phyloP scores from a whole-genome alignment of 306 rosid genomes.

The Pyrus betulifolia region DNA sequence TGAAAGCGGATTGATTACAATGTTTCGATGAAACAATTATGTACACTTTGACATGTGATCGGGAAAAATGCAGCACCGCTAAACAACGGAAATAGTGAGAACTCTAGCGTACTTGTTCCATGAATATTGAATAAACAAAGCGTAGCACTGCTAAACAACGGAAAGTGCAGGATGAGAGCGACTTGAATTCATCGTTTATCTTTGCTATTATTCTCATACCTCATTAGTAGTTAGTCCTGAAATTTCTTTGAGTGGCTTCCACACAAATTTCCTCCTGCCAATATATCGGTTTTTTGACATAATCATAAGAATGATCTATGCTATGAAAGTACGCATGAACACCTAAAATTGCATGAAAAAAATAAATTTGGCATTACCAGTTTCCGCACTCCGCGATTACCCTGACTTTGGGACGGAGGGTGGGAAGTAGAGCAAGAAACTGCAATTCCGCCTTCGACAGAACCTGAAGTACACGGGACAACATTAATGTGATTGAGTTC shows the following conservation, averaged over 20 bases:
- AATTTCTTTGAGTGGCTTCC: conserved; percentile 86
- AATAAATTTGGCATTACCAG: conserved; percentile 35
- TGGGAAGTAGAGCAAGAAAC: conserved; percentile 78
- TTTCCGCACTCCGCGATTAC: conserved; percentile 95
- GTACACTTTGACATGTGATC: background rate
- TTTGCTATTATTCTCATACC: conserved; percentile 14
- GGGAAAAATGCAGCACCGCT: background rate
- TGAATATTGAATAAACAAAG: background rate
- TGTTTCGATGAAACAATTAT: background rate
- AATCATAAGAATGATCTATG: background rate
- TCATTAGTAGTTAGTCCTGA: conserved; percentile 43
- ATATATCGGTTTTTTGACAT: background rate
- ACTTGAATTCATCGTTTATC: background rate
- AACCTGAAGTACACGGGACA: conserved; percentile 33
- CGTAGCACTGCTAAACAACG: background rate
- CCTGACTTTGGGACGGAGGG: conserved; percentile 82
- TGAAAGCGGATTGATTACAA: background rate
- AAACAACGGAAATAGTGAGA: background rate
- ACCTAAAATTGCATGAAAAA: too few species aligned
- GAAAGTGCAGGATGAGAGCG: background rate
- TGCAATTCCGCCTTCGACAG: conserved; percentile 88
- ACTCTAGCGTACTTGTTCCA: background rate
- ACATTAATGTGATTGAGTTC: background rate
- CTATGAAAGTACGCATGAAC: background rate
- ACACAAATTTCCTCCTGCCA: conserved; percentile 74